phyloP scores from a whole-genome alignment of 73 alveolate species.

The Paramecium caudatum region DNA sequence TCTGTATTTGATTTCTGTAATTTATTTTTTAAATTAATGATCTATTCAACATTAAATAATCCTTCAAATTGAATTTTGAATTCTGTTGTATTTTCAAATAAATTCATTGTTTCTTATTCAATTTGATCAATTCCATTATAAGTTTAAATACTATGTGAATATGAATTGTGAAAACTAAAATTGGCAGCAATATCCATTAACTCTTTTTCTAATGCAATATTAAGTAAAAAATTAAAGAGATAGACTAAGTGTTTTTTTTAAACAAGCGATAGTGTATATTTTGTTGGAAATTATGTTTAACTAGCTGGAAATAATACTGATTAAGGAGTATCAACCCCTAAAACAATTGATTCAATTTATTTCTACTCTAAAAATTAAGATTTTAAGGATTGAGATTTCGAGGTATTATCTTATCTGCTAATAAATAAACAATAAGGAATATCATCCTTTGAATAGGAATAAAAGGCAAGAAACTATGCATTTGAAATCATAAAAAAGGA shows the following conservation, averaged over 20 bases:
- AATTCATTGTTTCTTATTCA: not conserved
- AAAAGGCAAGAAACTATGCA: not conserved
- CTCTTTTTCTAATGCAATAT: conserved; percentile 55
- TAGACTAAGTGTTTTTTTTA: not conserved
- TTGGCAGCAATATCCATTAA: conserved; percentile 49
- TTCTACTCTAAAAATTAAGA: conserved; percentile 6
- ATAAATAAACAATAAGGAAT: conserved; percentile 31
- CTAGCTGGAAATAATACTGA: conserved; percentile 9
- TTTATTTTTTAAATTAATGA: not conserved
- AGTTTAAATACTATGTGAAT: conserved; percentile 3
- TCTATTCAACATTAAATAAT: conserved; percentile 1
- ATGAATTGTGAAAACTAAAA: conserved; percentile 30
- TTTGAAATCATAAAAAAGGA: conserved; percentile 23
- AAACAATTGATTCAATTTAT: not conserved
- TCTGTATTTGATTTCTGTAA: not conserved
- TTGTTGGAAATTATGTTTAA: not conserved
- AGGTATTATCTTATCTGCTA: conserved; percentile 8
- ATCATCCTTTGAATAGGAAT: conserved; percentile 10
- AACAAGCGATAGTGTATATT: conserved; percentile 17
- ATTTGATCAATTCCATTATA: conserved; percentile 52
- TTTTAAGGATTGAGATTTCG: not conserved
- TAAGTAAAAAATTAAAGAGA: not conserved
- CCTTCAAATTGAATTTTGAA: conserved; percentile 41
- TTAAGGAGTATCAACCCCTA: conserved; percentile 41
- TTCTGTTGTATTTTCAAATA: conserved; percentile 7